These are phyloP conservation scores for Alternaria burnsii DNA, from an alignment of 2,329 filamentous ascomycete species.

Conservation along the genomic window DNA sequence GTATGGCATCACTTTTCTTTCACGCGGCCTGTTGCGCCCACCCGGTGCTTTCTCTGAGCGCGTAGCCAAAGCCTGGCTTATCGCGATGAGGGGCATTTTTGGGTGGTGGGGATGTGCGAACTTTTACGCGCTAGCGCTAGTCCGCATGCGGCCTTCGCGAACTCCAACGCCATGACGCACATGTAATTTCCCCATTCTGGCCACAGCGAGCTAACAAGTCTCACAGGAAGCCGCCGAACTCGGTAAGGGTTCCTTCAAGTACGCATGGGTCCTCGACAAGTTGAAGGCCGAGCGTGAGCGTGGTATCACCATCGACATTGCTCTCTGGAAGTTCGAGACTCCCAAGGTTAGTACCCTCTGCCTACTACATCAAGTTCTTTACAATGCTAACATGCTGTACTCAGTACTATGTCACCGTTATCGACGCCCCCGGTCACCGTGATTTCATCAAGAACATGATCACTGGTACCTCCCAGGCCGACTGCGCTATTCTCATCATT, in stretches of 20 bases:
- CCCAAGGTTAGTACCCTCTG: conserved; percentile 58
- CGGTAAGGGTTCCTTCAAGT: conserved; percentile 99
- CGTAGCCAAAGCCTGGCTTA: conserved; percentile 45
- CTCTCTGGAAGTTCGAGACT: conserved; percentile 99
- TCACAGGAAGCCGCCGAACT: conserved; percentile 94
- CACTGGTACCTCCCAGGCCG: conserved; percentile 99
- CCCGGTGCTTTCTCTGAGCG: conserved; percentile 28
- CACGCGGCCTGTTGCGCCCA: conserved; percentile 14
- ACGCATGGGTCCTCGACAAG: conserved; percentile 99
- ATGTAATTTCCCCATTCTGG: conserved; percentile 9
- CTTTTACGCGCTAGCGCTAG: conserved; percentile 50
- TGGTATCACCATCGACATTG: conserved; percentile 99
- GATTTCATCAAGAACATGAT: conserved; percentile 99
- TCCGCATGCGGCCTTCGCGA: conserved; percentile 36
- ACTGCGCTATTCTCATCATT: conserved; percentile 99
- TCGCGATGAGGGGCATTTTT: conserved; percentile 50
- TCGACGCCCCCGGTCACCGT: conserved; percentile 95
- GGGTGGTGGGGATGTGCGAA: conserved; percentile 52
- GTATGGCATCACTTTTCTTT: conserved; percentile 62
- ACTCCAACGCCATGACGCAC: conserved; percentile 47
- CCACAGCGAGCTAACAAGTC: conserved; percentile 44
- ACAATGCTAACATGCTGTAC: no score
- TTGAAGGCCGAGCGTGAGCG: conserved; percentile 99
- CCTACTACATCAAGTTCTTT: background rate
- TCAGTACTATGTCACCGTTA: background rate